phyloP scores from a whole-genome alignment of 139 green algal species.

The Chlamydomonas schloesseri region DNA sequence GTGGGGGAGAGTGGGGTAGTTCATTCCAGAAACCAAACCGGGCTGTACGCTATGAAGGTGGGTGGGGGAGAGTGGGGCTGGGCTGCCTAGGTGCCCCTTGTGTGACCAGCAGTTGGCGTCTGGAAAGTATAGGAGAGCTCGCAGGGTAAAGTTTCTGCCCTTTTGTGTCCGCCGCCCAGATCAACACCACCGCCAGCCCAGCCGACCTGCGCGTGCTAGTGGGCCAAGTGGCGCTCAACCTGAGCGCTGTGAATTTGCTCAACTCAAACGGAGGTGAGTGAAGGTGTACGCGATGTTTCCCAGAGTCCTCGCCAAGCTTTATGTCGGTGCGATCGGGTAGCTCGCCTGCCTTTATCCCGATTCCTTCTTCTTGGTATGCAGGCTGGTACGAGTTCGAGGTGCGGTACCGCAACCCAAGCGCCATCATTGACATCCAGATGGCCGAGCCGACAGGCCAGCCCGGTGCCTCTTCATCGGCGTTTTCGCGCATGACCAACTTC shows the following conservation, averaged over 20 bases:
- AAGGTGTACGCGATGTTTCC: too few species aligned
- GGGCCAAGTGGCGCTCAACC: neutral
- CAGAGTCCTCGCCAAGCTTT: too few species aligned
- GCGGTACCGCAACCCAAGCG: conserved; percentile 4
- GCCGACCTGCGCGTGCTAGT: neutral
- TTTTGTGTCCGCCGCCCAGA: neutral
- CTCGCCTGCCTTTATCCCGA: too few species aligned
- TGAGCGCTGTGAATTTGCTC: neutral
- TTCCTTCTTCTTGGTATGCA: neutral
- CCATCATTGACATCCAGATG: neutral
- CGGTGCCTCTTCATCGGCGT: neutral
- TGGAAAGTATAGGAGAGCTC: too few species aligned
- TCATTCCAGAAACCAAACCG: too few species aligned
- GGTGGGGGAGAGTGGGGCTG: neutral
- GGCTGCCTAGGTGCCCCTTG: too few species aligned
- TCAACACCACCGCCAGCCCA: neutral
- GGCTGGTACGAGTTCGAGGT: conserved; percentile 29
- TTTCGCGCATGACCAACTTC: neutral
- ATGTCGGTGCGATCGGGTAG: too few species aligned
- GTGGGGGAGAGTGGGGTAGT: neutral
- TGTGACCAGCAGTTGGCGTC: too few species aligned
- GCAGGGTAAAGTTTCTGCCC: too few species aligned
- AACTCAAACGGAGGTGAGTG: neutral
- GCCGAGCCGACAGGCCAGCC: neutral
- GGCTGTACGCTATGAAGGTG: neutral